Evolutionary conservation across 164 flowering plant genomes (phyloP), one percentile per base, ranked within the genome.

Genomic region (Cinnamomum micranthum): DNA sequence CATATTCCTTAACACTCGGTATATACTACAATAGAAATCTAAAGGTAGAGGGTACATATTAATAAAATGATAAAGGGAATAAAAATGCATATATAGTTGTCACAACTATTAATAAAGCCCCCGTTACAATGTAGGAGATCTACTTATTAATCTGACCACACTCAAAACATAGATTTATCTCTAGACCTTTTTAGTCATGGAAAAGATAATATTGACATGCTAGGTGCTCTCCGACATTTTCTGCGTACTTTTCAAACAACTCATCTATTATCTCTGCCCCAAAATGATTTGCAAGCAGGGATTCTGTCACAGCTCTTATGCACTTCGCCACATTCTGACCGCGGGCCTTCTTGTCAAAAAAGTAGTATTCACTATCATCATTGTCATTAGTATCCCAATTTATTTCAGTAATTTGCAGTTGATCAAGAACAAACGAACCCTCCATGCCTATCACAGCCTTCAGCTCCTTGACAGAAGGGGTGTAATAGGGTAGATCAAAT

Each of bases 271-370:
- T 85, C 25, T 31, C 83, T 47, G 82, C 89, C 14, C 96, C 96
- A 67, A 93, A 93, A 65, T 93, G 96, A 68, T 81, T 77, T 28
- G 72, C 9, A 0, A 93, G 71, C 91, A 88, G 81, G 1, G 94
- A 83, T 76, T 90, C 96, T 51, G 77, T 79, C 73, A 85, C 89
- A 1, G 86, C 89, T 68, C 89, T 71, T 19, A 82, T 75, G 66
- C 0, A n/a, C 14, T 23, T 64, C 1, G 27, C 27, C 3, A 24
- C 66, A 64, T 22, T 64, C 66, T 23, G n/a, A 23, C 66, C 66
- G 4, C 66, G 7, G 24, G 66, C 2, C 13, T 20, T 20, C 23
- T 64, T 64, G 23, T 64, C 66, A 24, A 63, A 63, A 22, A n/a
- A 1, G 11, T 3, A n/a, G 66, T 14, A 2, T 63, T 63, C 66